Base-by-base conservation (phyloP, 352 stramenopile genomes). In the Phytophthora pistaciae region DNA sequence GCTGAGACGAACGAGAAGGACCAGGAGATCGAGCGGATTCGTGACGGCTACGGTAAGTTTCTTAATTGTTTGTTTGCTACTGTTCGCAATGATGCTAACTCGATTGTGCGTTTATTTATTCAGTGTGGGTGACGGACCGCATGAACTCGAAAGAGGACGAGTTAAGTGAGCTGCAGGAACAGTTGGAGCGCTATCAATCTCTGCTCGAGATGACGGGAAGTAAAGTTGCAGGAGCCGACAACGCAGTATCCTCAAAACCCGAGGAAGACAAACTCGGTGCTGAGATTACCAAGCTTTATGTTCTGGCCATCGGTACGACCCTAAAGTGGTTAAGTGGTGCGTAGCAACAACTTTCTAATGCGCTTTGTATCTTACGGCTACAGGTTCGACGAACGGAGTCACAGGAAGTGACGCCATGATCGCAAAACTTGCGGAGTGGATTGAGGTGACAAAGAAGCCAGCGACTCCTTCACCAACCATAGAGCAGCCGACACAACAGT, bases 101-200 rank as follows among this genome's bases (percentile, higher is more conserved):
- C 18, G 50, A 29, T 9, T 31, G 4, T 44, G 64, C 66, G 13
- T 65, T 48, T 44, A 20, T 60, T 64, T 52, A 20, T 23, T 42
- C 67, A 96, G 89, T 96, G 20, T 96, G 89, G 87, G 87, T 96
- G 5, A 96, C 89, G 23, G 87, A 95, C 60, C 86, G 89, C 1
- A 96, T 96, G 89, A 96, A 96, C 56, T 92, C 86, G 11, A 96
- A 96, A 57, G 89, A 96, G 66, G 89, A 96, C 59, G 89, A 96
- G 64, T 56, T 96, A 6, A 90, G 83, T 42, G 89, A 96, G 62
- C 62, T 96, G 9, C 89, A 96, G 55, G 89, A 96, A 42, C 89
- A 96, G 54, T 73, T 96, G 23, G 89, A 96, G 55, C 88, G 91
- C 40, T 96, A 94, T 56, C 87, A 96, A 56, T 85, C 83, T 9